Evolutionary conservation across 805 yeast genomes (phyloP).

Genomic region (Kuraishia cidri): DNA sequence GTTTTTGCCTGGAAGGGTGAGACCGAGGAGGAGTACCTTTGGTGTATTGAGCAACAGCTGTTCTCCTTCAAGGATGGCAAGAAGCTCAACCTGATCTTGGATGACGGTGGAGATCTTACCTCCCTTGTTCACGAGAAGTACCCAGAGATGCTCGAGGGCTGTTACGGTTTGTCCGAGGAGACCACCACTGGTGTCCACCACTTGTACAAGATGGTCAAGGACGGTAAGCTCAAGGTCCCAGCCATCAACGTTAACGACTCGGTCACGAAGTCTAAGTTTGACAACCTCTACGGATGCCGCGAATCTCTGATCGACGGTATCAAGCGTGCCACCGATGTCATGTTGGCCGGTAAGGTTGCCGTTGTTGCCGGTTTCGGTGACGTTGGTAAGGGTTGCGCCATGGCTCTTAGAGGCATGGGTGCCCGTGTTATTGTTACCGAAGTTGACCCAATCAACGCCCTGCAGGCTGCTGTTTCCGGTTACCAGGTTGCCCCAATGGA

Average conservation of each 20-base stretch:
- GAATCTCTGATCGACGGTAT: constrained; percentile 98
- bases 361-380: constrained; percentile 99
- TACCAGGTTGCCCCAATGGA: constrained; percentile 95
- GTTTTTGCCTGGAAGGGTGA: constrained; percentile 99
- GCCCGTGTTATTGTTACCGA: constrained; percentile 97
- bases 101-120: constrained; percentile 99
- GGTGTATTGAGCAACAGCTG: constrained; percentile 99
- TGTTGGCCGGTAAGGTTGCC: constrained; percentile 99
- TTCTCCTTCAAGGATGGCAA: constrained; percentile 94
- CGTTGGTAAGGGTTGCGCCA: constrained; percentile 99
- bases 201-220: constrained; percentile 91
- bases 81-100: constrained; percentile 94
- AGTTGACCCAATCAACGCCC: constrained; percentile 97
- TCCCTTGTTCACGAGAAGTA: constrained; percentile 93
- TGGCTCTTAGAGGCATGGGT: constrained; percentile 98
- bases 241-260: constrained; percentile 99
- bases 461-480: constrained; percentile 99
- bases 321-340: constrained; percentile 97
- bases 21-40: constrained; percentile 97
- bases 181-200: constrained; percentile 99
- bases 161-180: constrained; percentile 97
- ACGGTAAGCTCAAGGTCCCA: constrained; percentile 87
- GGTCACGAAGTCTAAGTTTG: constrained; percentile 98
- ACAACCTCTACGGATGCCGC: constrained; percentile 99
- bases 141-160: constrained; percentile 94